Conservation (phyloP, 2,329 filamentous ascomycete species). For the Ascochyta fabae region DNA sequence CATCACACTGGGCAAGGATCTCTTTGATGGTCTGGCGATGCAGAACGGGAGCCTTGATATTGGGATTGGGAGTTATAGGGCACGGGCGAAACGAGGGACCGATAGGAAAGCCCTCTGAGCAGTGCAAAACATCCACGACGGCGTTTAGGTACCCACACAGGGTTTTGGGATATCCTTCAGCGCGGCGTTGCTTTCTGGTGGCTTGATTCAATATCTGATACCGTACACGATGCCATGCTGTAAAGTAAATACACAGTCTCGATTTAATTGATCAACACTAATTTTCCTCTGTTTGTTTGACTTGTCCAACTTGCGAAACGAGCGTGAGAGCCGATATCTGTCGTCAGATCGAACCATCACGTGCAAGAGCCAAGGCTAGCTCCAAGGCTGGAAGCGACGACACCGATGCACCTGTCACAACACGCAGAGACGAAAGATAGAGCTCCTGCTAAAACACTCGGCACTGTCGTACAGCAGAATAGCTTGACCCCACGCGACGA, state of each 20-base stretch:
- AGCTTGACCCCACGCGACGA: not conserved
- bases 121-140: not conserved
- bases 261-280: not conserved
- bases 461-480: not conserved
- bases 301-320: not conserved
- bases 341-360: constrained; percentile 1
- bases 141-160: constrained; percentile 7
- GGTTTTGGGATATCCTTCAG: constrained; percentile 4
- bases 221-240: constrained; percentile 6
- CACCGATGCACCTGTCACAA: not conserved
- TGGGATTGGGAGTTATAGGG: constrained; percentile 7
- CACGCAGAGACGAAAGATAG: not conserved
- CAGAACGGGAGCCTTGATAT: constrained; percentile 6
- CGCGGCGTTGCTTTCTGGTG: constrained; percentile 6
- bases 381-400: constrained; percentile 14
- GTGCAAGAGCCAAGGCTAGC: constrained; percentile 14
- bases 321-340: not conserved
- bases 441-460: not conserved
- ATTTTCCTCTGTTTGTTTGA: not conserved
- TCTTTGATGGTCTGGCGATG: constrained; percentile 57
- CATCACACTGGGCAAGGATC: constrained; percentile 69
- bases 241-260: constrained; percentile 3
- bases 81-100: constrained; percentile 5
- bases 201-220: constrained; percentile 1
- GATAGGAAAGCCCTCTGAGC: constrained; percentile 11